phyloP scores from a whole-genome alignment of 2,329 filamentous ascomycete species.

The Fulvia fulva region DNA sequence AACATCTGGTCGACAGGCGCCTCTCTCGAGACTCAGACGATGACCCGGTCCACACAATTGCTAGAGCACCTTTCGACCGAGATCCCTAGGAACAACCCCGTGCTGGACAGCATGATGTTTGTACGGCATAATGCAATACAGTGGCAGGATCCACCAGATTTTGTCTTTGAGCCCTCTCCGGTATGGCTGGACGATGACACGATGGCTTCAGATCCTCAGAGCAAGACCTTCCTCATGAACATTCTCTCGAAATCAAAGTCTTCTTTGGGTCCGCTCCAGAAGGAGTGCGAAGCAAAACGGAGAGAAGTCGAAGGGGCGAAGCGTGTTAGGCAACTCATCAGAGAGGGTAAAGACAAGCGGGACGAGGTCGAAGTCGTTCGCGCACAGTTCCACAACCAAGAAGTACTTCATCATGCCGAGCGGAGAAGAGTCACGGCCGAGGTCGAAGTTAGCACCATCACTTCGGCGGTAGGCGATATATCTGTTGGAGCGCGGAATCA shows the following conservation, averaged over 20 bases:
- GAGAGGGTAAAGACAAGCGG: conserved; percentile 79
- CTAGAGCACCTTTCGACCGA: conserved; percentile 72
- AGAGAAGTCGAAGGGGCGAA: conserved; percentile 79
- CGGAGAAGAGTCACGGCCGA: conserved; percentile 81
- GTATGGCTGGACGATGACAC: conserved; percentile 92
- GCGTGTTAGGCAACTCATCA: conserved; percentile 67
- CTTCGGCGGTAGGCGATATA: conserved; percentile 84
- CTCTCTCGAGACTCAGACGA: conserved; percentile 72
- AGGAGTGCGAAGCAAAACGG: conserved; percentile 80
- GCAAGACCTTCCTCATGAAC: conserved; percentile 88
- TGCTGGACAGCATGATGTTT: conserved; percentile 97
- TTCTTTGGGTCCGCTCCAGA: conserved; percentile 72
- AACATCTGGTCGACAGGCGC: conserved; percentile 78
- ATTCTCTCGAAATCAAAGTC: conserved; percentile 85
- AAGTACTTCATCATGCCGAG: conserved; percentile 79
- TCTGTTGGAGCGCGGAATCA: conserved; percentile 91
- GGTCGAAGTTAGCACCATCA: conserved; percentile 89
- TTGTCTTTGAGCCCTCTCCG: conserved; percentile 87
- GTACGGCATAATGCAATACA: conserved; percentile 78
- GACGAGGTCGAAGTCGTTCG: conserved; percentile 84
- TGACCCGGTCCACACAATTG: conserved; percentile 68
- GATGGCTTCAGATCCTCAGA: conserved; percentile 81
- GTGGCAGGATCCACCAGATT: conserved; percentile 80
- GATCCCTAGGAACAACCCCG: conserved; percentile 81
- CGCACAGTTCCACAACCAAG: conserved; percentile 78